Evolutionary conservation across 495 filamentous ascomycete genomes (phyloP).

Genomic region (Rhypophila decipiens): DNA sequence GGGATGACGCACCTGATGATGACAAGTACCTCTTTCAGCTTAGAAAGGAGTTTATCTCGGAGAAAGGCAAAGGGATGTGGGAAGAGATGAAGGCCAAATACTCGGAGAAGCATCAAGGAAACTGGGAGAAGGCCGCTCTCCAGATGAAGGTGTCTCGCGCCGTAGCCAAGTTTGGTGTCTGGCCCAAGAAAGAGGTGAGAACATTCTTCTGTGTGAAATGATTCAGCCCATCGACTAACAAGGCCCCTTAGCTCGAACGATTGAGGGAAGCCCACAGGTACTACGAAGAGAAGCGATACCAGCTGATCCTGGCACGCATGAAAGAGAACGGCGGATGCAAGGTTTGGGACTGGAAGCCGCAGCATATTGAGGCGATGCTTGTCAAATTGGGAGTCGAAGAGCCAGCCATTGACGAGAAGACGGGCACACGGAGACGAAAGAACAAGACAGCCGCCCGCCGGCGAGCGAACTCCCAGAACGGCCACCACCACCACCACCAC

Average conservation of each 20-base stretch:
- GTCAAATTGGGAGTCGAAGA: conserved; percentile 31
- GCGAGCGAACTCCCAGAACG: conserved; percentile 26
- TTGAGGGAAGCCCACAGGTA: conserved; percentile 23
- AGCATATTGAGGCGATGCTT: conserved; percentile 30
- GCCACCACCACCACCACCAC: conserved; percentile 15
- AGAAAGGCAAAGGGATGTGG: conserved; percentile 49
- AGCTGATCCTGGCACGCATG: conserved; percentile 25
- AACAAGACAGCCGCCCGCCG: conserved; percentile 28
- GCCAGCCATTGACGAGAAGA: conserved; percentile 23
- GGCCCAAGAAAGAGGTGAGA: conserved; percentile 37
- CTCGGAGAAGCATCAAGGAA: conserved; percentile 31
- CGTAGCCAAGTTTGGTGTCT: conserved; percentile 36
- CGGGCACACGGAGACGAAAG: conserved; percentile 20
- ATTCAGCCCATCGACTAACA: too few species aligned
- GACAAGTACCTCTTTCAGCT: conserved; percentile 39
- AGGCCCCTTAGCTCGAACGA: conserved; percentile 23
- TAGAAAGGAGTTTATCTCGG: conserved; percentile 33
- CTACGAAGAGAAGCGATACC: conserved; percentile 27
- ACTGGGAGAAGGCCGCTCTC: conserved; percentile 37
- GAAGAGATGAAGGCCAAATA: conserved; percentile 42
- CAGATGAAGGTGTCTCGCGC: conserved; percentile 46
- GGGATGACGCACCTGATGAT: conserved; percentile 39
- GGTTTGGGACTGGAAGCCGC: conserved; percentile 32
- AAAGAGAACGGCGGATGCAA: conserved; percentile 32
- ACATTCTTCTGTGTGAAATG: background rate